phyloP scores from a whole-genome alignment of 2,329 filamentous ascomycete species.

The Aspergillus carbonarius region DNA sequence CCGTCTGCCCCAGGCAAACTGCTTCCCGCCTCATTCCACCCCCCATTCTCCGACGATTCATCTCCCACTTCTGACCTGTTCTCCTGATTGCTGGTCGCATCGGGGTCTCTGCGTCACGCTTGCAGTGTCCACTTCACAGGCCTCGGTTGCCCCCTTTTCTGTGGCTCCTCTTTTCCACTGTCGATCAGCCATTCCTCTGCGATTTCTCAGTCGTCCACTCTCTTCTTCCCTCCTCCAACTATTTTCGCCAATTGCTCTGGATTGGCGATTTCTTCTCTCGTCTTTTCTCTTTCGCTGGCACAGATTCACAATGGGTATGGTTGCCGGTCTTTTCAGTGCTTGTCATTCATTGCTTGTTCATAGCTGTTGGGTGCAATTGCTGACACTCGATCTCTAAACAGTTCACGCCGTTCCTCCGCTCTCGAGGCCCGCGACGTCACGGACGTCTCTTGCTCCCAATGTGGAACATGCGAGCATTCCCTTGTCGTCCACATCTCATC shows the following conservation, averaged over 20 bases:
- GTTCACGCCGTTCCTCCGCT: conserved; percentile 33
- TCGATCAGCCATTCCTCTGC: conserved; percentile 5
- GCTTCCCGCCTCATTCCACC: conserved; percentile 21
- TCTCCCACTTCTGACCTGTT: conserved; percentile 9
- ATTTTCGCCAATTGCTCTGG: background rate
- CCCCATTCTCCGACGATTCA: conserved; percentile 7
- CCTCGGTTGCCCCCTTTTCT: background rate
- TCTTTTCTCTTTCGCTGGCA: background rate
- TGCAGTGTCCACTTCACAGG: conserved; percentile 7
- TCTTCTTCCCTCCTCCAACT: background rate
- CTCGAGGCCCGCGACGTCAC: conserved; percentile 26
- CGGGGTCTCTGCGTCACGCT: conserved; percentile 4
- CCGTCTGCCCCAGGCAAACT: conserved; percentile 21
- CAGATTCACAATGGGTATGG: conserved; percentile 23
- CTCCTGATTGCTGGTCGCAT: conserved; percentile 4
- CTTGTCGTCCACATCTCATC: conserved; percentile 45
- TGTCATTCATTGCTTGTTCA: background rate
- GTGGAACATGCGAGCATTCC: conserved; percentile 33
- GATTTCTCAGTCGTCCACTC: background rate
- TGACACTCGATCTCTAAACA: conserved; percentile 6
- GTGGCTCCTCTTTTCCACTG: background rate
- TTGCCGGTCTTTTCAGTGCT: background rate
- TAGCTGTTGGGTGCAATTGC: background rate
- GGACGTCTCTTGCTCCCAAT: conserved; percentile 22
- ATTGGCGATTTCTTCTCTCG: background rate